These are phyloP conservation scores for Pseudogymnoascus pannorum DNA, from an alignment of 2,329 filamentous ascomycete genomes.

Conservation along the genomic window DNA sequence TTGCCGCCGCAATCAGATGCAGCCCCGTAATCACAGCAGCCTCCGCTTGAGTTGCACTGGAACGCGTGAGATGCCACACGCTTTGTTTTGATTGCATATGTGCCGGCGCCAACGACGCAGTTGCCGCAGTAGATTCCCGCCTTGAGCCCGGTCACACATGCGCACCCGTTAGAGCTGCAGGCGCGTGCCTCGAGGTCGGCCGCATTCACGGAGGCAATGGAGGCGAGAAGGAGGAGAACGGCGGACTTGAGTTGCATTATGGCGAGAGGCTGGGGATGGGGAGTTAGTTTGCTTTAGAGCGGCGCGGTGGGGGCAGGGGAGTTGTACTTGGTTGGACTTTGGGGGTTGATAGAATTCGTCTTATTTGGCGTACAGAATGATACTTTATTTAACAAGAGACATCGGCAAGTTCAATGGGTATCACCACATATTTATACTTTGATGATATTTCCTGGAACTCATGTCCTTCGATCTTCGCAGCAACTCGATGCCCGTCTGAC, in stretches of 20 bases:
- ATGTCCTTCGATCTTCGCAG: background rate
- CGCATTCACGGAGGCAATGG: background rate
- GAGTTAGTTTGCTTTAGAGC: background rate
- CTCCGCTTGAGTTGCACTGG: constrained; percentile 20
- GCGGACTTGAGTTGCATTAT: background rate
- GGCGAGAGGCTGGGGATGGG: background rate
- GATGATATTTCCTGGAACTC: background rate
- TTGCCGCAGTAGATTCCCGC: constrained; percentile 22
- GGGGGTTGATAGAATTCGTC: background rate
- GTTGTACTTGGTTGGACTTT: background rate
- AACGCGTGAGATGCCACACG: constrained; percentile 18
- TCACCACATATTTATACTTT: background rate
- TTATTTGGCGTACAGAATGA: background rate
- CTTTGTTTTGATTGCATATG: constrained; percentile 20
- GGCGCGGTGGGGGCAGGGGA: background rate
- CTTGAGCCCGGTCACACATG: constrained; percentile 16
- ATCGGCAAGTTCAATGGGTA: background rate
- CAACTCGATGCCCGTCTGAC: background rate
- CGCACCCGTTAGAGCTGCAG: constrained; percentile 19
- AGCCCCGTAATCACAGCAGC: constrained; percentile 15
- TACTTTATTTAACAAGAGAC: background rate
- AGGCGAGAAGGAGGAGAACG: background rate
- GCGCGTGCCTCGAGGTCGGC: constrained; percentile 11
- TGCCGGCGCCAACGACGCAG: constrained; percentile 20
- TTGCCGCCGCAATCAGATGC: background rate